Conservation (phyloP, 1,139 yeast species). For the Scheffersomyces lignicola region DNA sequence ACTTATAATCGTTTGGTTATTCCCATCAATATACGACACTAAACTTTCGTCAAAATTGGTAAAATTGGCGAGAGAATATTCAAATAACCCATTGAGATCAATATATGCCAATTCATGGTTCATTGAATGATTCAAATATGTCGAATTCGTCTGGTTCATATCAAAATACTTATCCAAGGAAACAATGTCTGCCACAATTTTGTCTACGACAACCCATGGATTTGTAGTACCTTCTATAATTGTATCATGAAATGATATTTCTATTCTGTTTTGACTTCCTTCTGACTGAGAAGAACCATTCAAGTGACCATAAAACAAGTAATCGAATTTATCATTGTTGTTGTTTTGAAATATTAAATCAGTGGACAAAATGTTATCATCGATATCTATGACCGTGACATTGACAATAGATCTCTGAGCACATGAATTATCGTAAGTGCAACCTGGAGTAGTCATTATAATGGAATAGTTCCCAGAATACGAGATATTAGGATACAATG, state of each 20-base stretch:
- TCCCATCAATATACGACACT: conserved; percentile 26
- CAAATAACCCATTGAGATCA: conserved; percentile 72
- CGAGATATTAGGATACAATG: conserved; percentile 69
- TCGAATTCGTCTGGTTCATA: conserved; percentile 30
- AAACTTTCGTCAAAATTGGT: conserved; percentile 40
- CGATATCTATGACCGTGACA: conserved; percentile 59
- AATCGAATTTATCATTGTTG: conserved; percentile 75
- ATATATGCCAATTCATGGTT: conserved; percentile 26
- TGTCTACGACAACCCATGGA: conserved; percentile 70
- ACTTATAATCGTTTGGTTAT: conserved; percentile 29
- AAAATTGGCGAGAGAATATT: conserved; percentile 73
- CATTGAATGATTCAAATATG: conserved; percentile 17
- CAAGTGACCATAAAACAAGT: conserved; percentile 69
- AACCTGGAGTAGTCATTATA: conserved; percentile 83
- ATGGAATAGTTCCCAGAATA: conserved; percentile 76
- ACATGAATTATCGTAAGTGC: conserved; percentile 71
- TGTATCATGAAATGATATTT: conserved; percentile 38
- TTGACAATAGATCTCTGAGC: conserved; percentile 70
- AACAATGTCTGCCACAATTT: conserved; percentile 56
- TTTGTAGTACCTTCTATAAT: conserved; percentile 24
- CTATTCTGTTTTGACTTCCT: conserved; percentile 50
- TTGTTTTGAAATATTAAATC: conserved; percentile 73
- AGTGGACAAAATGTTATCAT: conserved; percentile 43
- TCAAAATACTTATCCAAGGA: conserved; percentile 46
- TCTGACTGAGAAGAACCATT: conserved; percentile 43